A percentile compares a stretch with the other conserved stretches of the same genome.
Evolutionary conservation across 2,329 filamentous ascomycete species (phyloP).

Genomic region (Gaeumannomyces sp.): DNA sequence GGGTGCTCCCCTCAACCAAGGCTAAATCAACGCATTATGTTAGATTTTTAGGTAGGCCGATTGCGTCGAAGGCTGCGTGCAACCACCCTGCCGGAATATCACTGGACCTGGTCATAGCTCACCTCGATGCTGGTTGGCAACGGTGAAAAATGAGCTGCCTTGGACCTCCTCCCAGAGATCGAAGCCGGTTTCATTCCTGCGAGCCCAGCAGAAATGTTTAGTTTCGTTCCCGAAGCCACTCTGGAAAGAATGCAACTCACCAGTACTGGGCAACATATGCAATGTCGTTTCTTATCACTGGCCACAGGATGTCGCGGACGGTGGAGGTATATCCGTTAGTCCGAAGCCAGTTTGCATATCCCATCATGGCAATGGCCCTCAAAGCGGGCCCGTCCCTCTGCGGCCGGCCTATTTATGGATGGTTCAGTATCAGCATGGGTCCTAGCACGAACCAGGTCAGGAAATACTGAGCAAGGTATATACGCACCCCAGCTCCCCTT

Average conservation of each 20-base stretch:
- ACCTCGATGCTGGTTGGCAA: constrained; percentile 61
- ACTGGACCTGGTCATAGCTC: constrained; percentile 21
- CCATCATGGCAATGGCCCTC: constrained; percentile 65
- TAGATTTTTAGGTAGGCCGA: not conserved
- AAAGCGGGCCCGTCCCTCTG: constrained; percentile 76
- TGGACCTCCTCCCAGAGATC: constrained; percentile 81
- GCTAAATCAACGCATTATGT: constrained; percentile 25
- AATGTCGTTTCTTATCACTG: constrained; percentile 69
- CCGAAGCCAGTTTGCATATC: constrained; percentile 67
- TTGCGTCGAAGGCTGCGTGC: too few species aligned
- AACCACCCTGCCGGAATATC: not conserved
- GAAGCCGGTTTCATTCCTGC: constrained; percentile 53
- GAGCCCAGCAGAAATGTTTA: constrained; percentile 6
- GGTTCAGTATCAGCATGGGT: not conserved
- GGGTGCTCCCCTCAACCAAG: constrained; percentile 58
- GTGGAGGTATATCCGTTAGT: constrained; percentile 56
- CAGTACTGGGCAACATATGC: constrained; percentile 70
- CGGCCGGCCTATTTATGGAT: constrained; percentile 49
- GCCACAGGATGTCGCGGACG: constrained; percentile 58
- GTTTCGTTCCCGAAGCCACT: not conserved
- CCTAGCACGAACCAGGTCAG: not conserved
- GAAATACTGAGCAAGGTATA: not conserved
- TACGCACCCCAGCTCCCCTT: constrained; percentile 57
- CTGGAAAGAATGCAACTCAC: constrained; percentile 25
- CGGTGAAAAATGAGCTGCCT: constrained; percentile 75